Evolutionary conservation across 2,329 filamentous ascomycete species (phyloP).

Genomic region (Aspergillus spinulosporus): DNA sequence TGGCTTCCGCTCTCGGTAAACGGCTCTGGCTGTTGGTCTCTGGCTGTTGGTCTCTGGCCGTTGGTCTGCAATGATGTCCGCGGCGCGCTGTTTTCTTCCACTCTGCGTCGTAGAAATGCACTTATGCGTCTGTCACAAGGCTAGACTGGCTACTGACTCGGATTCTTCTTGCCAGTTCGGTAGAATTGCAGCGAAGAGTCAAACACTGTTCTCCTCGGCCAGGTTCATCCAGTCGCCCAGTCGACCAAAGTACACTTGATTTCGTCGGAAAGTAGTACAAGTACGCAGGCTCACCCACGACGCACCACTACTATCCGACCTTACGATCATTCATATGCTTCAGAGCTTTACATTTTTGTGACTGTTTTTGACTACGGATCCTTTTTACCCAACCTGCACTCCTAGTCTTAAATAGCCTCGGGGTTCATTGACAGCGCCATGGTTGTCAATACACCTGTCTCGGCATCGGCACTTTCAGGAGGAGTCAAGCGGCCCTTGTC

Average conservation of each 20-base stretch:
- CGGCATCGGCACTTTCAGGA: constrained; percentile 20
- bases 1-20: neutral
- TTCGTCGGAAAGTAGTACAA: neutral
- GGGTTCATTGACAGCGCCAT: constrained; percentile 21
- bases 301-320: neutral
- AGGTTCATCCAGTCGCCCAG: neutral
- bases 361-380: neutral
- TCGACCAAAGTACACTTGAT: neutral
- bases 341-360: neutral
- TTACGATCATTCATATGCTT: constrained; percentile 2
- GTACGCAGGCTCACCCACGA: constrained; percentile 2
- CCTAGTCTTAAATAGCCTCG: neutral
- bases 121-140: constrained; percentile 3
- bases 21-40: neutral
- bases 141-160: constrained; percentile 13
- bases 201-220: neutral
- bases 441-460: constrained; percentile 31
- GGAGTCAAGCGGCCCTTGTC: constrained; percentile 35
- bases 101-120: constrained; percentile 1
- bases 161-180: constrained; percentile 13
- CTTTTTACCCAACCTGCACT: neutral
- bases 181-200: constrained; percentile 14
- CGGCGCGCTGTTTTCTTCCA: neutral
- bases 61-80: neutral
- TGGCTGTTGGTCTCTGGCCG: no score